These are phyloP conservation scores for Suillus plorans DNA, from an alignment of 768 basidiomycete species.

Conservation along the genomic window DNA sequence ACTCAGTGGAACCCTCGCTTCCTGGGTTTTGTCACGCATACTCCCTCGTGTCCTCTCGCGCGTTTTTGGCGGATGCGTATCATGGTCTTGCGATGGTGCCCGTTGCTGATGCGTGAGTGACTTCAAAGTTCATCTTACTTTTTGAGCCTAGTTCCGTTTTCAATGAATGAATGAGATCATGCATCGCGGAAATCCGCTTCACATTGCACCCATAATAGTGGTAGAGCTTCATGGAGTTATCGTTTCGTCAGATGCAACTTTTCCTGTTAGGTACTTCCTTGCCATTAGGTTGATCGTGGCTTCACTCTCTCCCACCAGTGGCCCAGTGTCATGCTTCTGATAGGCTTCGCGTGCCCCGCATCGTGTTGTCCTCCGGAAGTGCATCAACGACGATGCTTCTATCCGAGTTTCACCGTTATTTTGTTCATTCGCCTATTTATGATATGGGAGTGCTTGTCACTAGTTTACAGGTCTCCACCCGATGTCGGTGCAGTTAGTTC, in stretches of 20 bases:
- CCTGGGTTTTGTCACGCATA: conserved; percentile 37
- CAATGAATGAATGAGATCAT: not conserved
- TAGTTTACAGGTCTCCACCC: too few species aligned
- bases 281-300: not conserved
- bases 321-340: not conserved
- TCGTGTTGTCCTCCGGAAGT: not conserved
- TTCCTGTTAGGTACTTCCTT: not conserved
- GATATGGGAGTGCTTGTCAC: not conserved
- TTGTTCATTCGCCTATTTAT: too few species aligned
- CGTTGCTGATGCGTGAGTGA: conserved; percentile 74
- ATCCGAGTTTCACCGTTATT: too few species aligned
- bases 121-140: not conserved
- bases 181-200: not conserved
- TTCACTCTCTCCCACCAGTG: not conserved
- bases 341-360: not conserved
- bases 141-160: not conserved
- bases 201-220: not conserved
- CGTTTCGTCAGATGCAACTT: not conserved
- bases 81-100: conserved; percentile 84
- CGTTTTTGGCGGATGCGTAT: conserved; percentile 81
- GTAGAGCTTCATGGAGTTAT: not conserved
- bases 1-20: conserved; percentile 19
- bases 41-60: conserved; percentile 74
- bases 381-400: not conserved
- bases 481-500: not conserved